A percentile compares a stretch with the other conserved stretches of the same genome.
Evolutionary conservation across 2,329 filamentous ascomycete genomes (phyloP).

Genomic region (Aotearoamyces nothofagi): DNA sequence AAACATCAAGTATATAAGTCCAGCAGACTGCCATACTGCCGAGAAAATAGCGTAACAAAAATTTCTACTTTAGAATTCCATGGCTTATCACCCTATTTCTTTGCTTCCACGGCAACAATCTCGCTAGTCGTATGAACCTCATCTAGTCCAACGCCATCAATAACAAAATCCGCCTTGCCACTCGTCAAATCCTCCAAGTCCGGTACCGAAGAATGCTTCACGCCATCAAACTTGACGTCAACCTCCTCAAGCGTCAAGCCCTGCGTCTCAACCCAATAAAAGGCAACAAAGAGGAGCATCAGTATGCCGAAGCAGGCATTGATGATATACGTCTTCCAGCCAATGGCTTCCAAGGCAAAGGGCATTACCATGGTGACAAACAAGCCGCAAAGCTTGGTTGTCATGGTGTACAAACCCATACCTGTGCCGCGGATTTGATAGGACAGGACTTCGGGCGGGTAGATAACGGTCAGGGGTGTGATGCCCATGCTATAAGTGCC

Average conservation of each 20-base stretch:
- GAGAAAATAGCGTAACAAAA: too few relatives aligned
- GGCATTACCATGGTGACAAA: conserved; percentile 7
- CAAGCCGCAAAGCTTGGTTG: conserved; percentile 11
- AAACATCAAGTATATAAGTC: too few relatives aligned
- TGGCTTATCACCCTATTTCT: too few relatives aligned
- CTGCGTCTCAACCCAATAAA: conserved; percentile 49
- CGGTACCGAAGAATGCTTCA: too few relatives aligned
- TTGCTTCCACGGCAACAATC: too few relatives aligned
- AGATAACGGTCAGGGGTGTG: conserved; percentile 26
- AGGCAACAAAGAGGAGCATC: conserved; percentile 35
- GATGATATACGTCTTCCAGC: conserved; percentile 7
- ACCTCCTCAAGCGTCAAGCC: conserved; percentile 48
- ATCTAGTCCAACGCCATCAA: conserved; percentile 1
- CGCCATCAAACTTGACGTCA: conserved; percentile 17
- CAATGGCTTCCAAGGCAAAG: conserved; percentile 6
- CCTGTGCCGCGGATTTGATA: conserved; percentile 19
- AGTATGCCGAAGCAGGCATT: conserved; percentile 4
- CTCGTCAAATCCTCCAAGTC: conserved; percentile 2
- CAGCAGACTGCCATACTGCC: too few relatives aligned
- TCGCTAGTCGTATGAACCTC: too few relatives aligned
- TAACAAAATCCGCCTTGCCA: conserved; percentile 3
- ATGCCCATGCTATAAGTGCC: conserved; percentile 28
- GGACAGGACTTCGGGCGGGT: conserved; percentile 28
- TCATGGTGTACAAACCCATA: conserved; percentile 17
- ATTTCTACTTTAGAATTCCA: too few relatives aligned